Evolutionary conservation across 768 basidiomycete genomes (phyloP).

Genomic region (Daedaleopsis nitida): DNA sequence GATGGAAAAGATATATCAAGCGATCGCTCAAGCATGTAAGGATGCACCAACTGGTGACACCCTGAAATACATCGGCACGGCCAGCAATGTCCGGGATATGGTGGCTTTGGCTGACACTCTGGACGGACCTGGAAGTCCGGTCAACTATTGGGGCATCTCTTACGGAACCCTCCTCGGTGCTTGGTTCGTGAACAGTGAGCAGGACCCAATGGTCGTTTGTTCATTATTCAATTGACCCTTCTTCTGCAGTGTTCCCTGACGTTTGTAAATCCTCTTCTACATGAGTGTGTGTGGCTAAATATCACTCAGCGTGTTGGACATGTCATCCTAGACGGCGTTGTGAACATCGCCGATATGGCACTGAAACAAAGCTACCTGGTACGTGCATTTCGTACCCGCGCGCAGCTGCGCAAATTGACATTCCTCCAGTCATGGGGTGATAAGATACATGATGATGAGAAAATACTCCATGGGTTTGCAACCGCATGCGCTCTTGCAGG

Average conservation of each 20-base stretch:
- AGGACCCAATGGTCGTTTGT: background rate
- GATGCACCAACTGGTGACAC: background rate
- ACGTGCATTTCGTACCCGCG: background rate
- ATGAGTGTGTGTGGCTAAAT: background rate
- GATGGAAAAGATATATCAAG: background rate
- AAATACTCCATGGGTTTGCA: background rate
- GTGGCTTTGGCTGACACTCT: background rate
- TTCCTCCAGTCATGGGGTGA: background rate
- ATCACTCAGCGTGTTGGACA: background rate
- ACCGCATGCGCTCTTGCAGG: background rate
- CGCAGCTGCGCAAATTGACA: too few species aligned
- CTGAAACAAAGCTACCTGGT: slow-evolving; percentile 1
- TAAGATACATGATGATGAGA: background rate
- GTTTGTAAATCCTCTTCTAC: background rate
- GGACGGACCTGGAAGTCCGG: background rate
- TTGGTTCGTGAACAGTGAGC: slow-evolving; percentile 1
- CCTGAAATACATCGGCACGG: background rate
- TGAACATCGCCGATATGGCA: background rate
- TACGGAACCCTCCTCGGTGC: slow-evolving; percentile 2
- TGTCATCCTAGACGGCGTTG: slow-evolving; percentile 3
- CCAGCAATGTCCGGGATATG: background rate
- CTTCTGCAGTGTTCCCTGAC: background rate
- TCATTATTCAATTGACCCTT: background rate
- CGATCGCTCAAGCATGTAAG: background rate
- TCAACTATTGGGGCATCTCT: slow-evolving; percentile 2